phyloP scores from a whole-genome alignment of 2,329 filamentous ascomycete genomes.

The Fusarium temperatum region DNA sequence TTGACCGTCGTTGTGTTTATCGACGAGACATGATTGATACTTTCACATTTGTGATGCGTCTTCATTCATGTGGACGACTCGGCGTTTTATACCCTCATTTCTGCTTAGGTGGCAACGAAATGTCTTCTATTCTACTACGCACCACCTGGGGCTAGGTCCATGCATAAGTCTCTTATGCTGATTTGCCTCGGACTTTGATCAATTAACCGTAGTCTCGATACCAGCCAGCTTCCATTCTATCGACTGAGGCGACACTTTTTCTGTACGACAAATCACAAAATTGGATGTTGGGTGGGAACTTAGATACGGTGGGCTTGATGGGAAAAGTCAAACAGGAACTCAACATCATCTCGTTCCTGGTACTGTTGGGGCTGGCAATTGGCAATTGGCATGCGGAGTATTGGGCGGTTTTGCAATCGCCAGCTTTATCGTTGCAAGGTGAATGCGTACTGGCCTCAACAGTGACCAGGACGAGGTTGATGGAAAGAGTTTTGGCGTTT shows the following conservation, averaged over 20 bases:
- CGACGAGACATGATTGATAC: constrained; percentile 33
- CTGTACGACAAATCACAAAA: constrained; percentile 18
- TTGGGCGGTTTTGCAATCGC: neutral
- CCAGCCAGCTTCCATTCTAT: constrained; percentile 20
- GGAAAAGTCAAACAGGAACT: neutral
- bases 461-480: constrained; percentile 5
- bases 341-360: neutral
- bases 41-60: constrained; percentile 28
- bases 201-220: constrained; percentile 41
- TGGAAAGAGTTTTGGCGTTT: constrained; percentile 14
- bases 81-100: constrained; percentile 41
- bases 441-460: constrained; percentile 1
- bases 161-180: constrained; percentile 1
- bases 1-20: constrained; percentile 21
- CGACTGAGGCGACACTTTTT: constrained; percentile 12
- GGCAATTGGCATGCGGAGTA: neutral
- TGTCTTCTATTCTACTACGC: constrained; percentile 21
- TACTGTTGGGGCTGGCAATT: neutral
- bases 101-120: constrained; percentile 25
- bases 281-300: constrained; percentile 29
- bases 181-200: constrained; percentile 21
- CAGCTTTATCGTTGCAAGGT: neutral
- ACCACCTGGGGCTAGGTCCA: neutral
- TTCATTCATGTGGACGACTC: constrained; percentile 38
- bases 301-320: constrained; percentile 18